Percentiles rank a stretch among this genome's conserved stretches.
phyloP scores from a whole-genome alignment of 306 rosid species.

The Casuarina equisetifolia region DNA sequence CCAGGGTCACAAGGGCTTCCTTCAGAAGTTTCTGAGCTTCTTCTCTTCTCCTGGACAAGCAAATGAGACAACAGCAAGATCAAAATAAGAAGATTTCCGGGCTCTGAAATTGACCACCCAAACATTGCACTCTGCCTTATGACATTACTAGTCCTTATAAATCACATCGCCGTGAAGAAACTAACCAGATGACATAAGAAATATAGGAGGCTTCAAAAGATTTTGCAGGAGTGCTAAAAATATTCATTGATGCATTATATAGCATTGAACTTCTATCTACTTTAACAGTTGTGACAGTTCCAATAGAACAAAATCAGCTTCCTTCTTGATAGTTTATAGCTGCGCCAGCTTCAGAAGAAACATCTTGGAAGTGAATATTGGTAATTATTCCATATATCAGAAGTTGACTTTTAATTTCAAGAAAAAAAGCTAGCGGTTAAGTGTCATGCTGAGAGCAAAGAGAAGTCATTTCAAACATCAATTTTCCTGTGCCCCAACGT shows the following conservation, averaged over 20 bases:
- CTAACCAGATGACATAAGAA: background rate
- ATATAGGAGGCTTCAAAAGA: background rate
- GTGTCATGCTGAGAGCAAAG: background rate
- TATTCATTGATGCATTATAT: background rate
- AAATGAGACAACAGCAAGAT: background rate
- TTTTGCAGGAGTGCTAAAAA: background rate
- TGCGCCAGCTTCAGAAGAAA: background rate
- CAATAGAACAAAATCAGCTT: background rate
- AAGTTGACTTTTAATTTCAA: background rate
- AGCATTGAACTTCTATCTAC: background rate
- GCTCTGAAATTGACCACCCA: background rate
- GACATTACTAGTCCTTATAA: background rate
- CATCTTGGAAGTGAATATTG: background rate
- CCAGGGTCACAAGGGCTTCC: conserved; percentile 71
- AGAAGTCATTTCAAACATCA: background rate
- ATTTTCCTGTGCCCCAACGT: background rate
- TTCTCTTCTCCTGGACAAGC: conserved; percentile 72
- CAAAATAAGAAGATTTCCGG: conserved; percentile 4
- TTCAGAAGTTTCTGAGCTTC: conserved; percentile 76
- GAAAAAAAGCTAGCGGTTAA: background rate
- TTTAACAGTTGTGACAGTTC: background rate
- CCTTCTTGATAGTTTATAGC: background rate
- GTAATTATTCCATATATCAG: background rate
- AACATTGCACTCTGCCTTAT: background rate
- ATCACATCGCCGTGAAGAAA: background rate